These are phyloP conservation scores for Magnolia officinalis DNA, from an alignment of 164 flowering plant species.

Conservation along the genomic window DNA sequence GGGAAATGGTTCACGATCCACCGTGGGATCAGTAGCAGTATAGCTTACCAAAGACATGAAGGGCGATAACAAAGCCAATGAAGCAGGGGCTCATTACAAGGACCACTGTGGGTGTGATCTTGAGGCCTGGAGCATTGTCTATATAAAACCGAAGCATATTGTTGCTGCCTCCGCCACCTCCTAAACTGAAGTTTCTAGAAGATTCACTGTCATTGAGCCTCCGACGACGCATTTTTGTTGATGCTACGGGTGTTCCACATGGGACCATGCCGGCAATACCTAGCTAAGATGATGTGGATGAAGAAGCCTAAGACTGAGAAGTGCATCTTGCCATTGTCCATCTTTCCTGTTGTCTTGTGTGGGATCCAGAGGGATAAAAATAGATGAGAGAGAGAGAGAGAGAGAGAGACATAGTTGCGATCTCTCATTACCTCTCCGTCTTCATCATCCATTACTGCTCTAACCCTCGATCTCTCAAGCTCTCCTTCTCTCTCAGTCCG, in stretches of 20 bases:
- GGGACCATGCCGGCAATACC: slow-evolving; percentile 44
- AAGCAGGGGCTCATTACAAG: slow-evolving; percentile 91
- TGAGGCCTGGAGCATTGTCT: slow-evolving; percentile 83
- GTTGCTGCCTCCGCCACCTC: slow-evolving; percentile 37
- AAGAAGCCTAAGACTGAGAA: slow-evolving; percentile 61
- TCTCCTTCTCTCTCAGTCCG: no score
- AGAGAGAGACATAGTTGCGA: not conserved
- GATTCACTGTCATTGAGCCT: slow-evolving; percentile 22
- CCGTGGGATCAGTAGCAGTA: slow-evolving; percentile 56
- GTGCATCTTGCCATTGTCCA: slow-evolving; percentile 57
- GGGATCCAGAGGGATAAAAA: not conserved
- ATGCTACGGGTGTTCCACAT: slow-evolving; percentile 73
- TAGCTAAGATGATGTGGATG: slow-evolving; percentile 46
- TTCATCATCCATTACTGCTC: no score
- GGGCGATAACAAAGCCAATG: slow-evolving; percentile 89
- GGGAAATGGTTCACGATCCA: slow-evolving; percentile 24
- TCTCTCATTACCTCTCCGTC: no score
- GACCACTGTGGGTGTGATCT: slow-evolving; percentile 80
- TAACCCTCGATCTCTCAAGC: no score
- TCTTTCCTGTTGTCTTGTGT: not conserved
- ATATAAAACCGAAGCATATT: slow-evolving; percentile 91
- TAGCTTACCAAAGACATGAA: slow-evolving; percentile 88
- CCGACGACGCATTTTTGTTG: slow-evolving; percentile 67
- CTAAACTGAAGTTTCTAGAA: slow-evolving; percentile 24
- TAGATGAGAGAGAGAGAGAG: not conserved